Evolutionary conservation across 139 green algal genomes (phyloP), one percentile per base, ranked within the genome.

Genomic region (Coelastrella sp.): DNA sequence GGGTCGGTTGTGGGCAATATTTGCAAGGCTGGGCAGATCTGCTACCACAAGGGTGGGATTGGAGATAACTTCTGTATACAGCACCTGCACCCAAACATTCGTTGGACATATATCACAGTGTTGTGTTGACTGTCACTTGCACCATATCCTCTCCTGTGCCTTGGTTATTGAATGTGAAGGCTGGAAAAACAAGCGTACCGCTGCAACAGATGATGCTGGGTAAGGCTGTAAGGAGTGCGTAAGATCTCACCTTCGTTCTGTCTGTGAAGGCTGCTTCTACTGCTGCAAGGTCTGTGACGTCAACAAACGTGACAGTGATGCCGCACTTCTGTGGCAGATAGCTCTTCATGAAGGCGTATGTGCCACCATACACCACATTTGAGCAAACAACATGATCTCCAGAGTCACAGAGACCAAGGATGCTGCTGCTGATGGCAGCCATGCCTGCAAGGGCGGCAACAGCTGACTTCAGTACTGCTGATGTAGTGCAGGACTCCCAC

Each of bases 31-130:
- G 0, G 87, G 88, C 21, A 96, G 80, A 86, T 96, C 92, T 32
- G 92, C 84, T 25, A 95, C 89, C 32, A 91, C 85, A 38, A 96
- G 89, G 0, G 89, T 95, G 32, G 93, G 93, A 88, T 96, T 96
- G 51, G 86, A 91, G 30, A 95, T 32, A 0, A 86, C 79, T 82
- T 96, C 93, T 0, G 84, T 86, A 86, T 91, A 96, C 11, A 96
- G 21, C 37, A 94, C 87, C 80, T 93, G 78, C 27, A 27, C 11
- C 17, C 19, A 19, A 64, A 34, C 7, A 27, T n/a, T 34, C 53
- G 15, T 2, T 0, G 0, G 45, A 1, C 15, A 57, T 13, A 0
- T 57, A 23, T 2, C 45, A 57, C 0, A 0, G 15, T 57, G 11
- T n/a, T n/a, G n/a, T n/a, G n/a, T n/a, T n/a, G n/a, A n/a, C n/a